These are phyloP conservation scores for Massarina eburnea DNA, from an alignment of 2,329 filamentous ascomycete genomes.

Conservation along the genomic window DNA sequence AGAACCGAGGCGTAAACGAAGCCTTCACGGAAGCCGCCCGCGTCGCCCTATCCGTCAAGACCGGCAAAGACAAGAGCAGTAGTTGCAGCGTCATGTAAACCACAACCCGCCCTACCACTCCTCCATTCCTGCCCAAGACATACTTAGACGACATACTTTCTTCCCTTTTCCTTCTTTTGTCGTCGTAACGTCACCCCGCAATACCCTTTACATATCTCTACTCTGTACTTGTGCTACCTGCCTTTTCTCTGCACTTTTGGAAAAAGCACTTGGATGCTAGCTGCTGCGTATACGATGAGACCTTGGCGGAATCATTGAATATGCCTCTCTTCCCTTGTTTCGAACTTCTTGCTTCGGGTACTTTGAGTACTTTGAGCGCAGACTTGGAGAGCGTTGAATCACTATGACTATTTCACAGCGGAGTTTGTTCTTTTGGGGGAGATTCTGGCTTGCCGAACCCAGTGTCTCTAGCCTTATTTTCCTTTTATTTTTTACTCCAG, in stretches of 20 bases:
- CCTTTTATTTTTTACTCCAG: not conserved
- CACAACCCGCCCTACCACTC: not conserved
- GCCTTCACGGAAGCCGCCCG: conserved; percentile 97
- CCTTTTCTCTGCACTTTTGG: not conserved
- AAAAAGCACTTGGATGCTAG: not conserved
- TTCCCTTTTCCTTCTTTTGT: not conserved
- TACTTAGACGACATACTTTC: not conserved
- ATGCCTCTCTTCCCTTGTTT: not conserved
- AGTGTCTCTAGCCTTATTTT: not conserved
- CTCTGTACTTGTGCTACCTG: not conserved
- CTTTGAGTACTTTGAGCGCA: not conserved
- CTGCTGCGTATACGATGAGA: not conserved
- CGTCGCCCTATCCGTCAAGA: conserved; percentile 71
- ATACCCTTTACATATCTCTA: conserved; percentile 2
- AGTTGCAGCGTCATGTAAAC: conserved; percentile 47
- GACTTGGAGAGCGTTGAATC: not conserved
- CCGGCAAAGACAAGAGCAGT: conserved; percentile 50
- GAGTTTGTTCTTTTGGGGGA: not conserved
- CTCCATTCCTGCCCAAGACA: not conserved
- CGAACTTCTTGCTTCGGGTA: not conserved
- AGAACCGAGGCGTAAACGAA: conserved; percentile 96
- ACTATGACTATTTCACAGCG: no score
- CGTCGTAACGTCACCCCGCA: not conserved
- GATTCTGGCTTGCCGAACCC: no score
- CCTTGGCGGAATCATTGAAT: not conserved